phyloP scores from a whole-genome alignment of 306 rosid species.

The Trifolium dubium region DNA sequence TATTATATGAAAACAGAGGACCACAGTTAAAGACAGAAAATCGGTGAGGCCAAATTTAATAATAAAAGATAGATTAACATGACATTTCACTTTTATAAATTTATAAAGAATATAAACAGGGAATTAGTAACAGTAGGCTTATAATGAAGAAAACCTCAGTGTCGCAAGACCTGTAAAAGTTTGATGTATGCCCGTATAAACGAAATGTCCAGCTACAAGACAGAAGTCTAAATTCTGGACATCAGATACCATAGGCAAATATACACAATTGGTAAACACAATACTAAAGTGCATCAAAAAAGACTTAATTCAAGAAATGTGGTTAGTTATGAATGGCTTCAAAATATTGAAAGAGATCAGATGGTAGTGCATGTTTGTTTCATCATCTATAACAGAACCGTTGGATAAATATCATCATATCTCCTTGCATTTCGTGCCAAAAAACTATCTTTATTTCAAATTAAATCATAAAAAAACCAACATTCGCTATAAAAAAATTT shows the following conservation, averaged over 20 bases:
- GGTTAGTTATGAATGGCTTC: not conserved
- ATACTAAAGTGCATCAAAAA: not conserved
- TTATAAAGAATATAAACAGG: conserved; percentile 58
- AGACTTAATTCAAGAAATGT: not conserved
- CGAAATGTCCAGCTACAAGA: conserved; percentile 59
- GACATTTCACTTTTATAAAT: not conserved
- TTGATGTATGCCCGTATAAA: conserved; percentile 58
- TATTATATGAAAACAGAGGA: too few relatives aligned
- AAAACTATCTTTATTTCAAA: not conserved
- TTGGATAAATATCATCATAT: conserved; percentile 69
- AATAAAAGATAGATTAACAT: too few relatives aligned
- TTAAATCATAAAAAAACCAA: not conserved
- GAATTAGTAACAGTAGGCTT: conserved; percentile 62
- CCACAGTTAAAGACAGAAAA: not conserved
- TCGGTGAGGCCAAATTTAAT: too few relatives aligned
- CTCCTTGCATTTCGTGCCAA: conserved; percentile 30
- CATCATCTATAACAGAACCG: conserved; percentile 68
- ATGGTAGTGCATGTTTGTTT: conserved; percentile 88
- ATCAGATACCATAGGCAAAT: conserved; percentile 75
- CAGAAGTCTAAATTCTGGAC: conserved; percentile 56
- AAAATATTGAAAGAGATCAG: conserved; percentile 55
- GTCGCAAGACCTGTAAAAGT: conserved; percentile 75
- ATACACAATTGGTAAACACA: not conserved
- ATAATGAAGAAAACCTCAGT: conserved; percentile 49
- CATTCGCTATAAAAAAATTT: not conserved